Evolutionary conservation across 768 basidiomycete species (phyloP), one percentile per base, ranked within the genome.

Genomic region (Podaxis sp.): DNA sequence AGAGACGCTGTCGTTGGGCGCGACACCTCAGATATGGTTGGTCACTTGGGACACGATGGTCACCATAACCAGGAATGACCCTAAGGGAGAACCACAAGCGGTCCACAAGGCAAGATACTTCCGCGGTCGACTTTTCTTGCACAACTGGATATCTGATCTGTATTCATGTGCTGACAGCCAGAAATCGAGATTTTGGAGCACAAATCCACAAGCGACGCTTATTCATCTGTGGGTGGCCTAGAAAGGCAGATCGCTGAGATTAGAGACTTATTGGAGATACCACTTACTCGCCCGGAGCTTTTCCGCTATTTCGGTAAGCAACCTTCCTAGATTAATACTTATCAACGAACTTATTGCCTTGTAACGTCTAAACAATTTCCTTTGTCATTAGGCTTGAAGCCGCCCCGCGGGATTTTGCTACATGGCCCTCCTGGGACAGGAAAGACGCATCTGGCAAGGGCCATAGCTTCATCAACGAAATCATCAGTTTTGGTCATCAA

Each of bases 371-470:
- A 41, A 13, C 22, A 6, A 15, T n/a, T 19, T 33, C 47, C 36
- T 41, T 40, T 55, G 60, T 59, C 60, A 49, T 59, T 25, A 80
- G 94, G 92, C 38, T 80, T 99, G n/a, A 95, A 92, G 68, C 96
- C 96, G 15, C 96, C 96, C n/a, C 87, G 93, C 51, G 97, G 97
- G 3, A 90, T 98, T 50, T 83, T 98, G 19, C 84, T 99, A 1
- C 90, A 98, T 73, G 97, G 97, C 11, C 96, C 95, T 11, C 94
- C 97, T 2, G 97, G 97, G 40, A 98, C 97, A 8, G 97, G 97
- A 15, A 99, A 99, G 77, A 99, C 97, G 0, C 94, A 97, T 70
- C 80, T 99, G 2, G 96, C 97, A 11, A 88, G 94, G 64, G 93
- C 95, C 13, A 95, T 99, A 63, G 95, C 96, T 3, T 83, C 88